Percentiles rank a stretch among this genome's conserved stretches.
These are phyloP conservation scores for Penicillium goetzii DNA, from an alignment of 495 filamentous ascomycete species.

Conservation along the genomic window DNA sequence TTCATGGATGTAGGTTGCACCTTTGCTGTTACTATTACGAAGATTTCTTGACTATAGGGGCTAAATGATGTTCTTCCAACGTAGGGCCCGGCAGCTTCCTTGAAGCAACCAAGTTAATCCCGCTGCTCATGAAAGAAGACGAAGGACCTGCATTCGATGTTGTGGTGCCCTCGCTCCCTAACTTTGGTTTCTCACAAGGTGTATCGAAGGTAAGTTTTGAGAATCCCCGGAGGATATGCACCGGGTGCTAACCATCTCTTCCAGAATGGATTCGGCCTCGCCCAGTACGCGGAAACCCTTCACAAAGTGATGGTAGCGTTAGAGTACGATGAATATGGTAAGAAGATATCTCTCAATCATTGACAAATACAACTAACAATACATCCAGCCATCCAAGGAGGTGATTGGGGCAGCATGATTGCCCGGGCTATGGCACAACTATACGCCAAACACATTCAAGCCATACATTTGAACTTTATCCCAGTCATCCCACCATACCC, in stretches of 20 bases:
- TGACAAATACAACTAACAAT: conserved; percentile 5
- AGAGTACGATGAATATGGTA: conserved; percentile 51
- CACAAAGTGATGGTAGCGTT: conserved; percentile 49
- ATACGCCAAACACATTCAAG: conserved; percentile 47
- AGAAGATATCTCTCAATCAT: not conserved
- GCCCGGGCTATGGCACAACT: conserved; percentile 43
- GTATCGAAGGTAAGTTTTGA: conserved; percentile 45
- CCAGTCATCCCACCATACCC: conserved; percentile 39
- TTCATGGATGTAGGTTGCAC: conserved; percentile 59
- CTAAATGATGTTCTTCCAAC: not conserved
- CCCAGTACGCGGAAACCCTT: conserved; percentile 48
- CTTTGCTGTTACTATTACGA: not conserved
- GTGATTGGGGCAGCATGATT: conserved; percentile 54
- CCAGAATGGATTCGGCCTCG: conserved; percentile 45
- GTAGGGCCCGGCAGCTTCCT: conserved; percentile 71
- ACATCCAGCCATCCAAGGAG: conserved; percentile 50
- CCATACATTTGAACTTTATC: conserved; percentile 50
- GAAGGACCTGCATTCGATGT: conserved; percentile 65
- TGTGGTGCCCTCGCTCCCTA: conserved; percentile 71
- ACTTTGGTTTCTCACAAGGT: conserved; percentile 68
- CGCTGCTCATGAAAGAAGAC: conserved; percentile 52
- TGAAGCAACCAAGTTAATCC: conserved; percentile 65
- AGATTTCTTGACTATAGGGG: not conserved
- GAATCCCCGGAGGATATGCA: not conserved
- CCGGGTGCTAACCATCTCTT: conserved; percentile 15